phyloP scores from a whole-genome alignment of 257 asterid species.

The Gardenia jasminoides region DNA sequence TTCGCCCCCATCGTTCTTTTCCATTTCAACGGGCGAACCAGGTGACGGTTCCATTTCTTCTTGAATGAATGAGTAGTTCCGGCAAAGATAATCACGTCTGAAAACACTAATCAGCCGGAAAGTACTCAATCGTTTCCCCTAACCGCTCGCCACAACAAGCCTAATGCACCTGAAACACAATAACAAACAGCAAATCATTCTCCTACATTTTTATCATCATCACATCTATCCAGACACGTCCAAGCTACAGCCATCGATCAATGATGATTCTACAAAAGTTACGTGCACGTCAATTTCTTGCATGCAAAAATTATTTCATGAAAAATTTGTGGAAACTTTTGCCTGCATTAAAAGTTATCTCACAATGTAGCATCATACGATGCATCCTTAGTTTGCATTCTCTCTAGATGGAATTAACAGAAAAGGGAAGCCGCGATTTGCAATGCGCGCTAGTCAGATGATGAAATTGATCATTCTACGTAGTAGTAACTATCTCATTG shows the following conservation, averaged over 20 bases:
- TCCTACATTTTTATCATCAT: background rate
- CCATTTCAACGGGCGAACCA: background rate
- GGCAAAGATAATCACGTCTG: conserved; percentile 12
- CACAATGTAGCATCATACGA: background rate
- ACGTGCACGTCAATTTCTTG: background rate
- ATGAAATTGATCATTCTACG: too few relatives aligned
- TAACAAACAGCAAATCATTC: background rate
- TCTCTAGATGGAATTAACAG: background rate
- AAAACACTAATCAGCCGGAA: conserved; percentile 20
- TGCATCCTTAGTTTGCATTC: background rate
- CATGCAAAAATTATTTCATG: background rate
- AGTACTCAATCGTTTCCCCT: conserved; percentile 26
- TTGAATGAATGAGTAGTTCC: conserved; percentile 22
- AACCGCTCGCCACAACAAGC: conserved; percentile 17
- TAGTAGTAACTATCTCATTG: background rate
- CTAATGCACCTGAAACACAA: conserved; percentile 20
- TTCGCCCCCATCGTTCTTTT: background rate
- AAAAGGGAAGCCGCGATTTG: too few relatives aligned
- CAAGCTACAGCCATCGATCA: background rate
- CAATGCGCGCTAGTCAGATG: background rate
- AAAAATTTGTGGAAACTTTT: too few relatives aligned
- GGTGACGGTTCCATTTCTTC: background rate
- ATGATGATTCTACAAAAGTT: background rate
- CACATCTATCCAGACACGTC: background rate
- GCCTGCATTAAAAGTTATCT: background rate